These are phyloP conservation scores for Botrytis cinerea DNA, from an alignment of 2,329 filamentous ascomycete species.

Conservation along the genomic window DNA sequence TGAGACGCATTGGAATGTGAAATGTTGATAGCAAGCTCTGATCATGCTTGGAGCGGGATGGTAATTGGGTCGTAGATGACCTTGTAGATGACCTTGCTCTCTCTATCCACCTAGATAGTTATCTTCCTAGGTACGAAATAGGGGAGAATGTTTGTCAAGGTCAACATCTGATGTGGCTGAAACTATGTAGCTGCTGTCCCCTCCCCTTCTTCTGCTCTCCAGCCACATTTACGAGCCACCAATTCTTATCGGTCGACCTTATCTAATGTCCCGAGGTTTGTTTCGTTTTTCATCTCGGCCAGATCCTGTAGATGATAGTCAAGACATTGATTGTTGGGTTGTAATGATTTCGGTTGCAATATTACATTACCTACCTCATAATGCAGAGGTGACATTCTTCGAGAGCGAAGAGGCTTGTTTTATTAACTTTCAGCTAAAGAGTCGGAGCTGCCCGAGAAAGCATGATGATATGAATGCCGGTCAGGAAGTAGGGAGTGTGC, in stretches of 20 bases:
- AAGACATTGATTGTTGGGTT: background rate
- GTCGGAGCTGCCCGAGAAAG: background rate
- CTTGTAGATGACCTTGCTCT: background rate
- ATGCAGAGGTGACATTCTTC: background rate
- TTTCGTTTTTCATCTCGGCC: background rate
- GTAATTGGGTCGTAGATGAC: background rate
- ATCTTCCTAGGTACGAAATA: background rate
- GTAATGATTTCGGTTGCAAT: background rate
- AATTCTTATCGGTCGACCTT: slow-evolving; percentile 1
- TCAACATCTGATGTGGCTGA: slow-evolving; percentile 9
- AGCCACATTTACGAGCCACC: slow-evolving; percentile 11
- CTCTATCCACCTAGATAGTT: background rate
- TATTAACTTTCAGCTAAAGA: background rate
- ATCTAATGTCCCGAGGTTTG: background rate
- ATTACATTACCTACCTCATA: background rate
- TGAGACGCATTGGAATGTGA: slow-evolving; percentile 19
- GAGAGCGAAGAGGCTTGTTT: background rate
- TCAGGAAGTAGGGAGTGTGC: no score
- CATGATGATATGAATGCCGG: background rate
- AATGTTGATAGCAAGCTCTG: no score
- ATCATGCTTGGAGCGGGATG: background rate
- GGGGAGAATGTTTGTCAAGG: background rate
- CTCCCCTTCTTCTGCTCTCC: background rate
- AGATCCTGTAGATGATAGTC: background rate
- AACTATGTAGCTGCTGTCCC: background rate